Base-by-base conservation (phyloP, 768 basidiomycete genomes). In the Tremella yokohamensis region DNA sequence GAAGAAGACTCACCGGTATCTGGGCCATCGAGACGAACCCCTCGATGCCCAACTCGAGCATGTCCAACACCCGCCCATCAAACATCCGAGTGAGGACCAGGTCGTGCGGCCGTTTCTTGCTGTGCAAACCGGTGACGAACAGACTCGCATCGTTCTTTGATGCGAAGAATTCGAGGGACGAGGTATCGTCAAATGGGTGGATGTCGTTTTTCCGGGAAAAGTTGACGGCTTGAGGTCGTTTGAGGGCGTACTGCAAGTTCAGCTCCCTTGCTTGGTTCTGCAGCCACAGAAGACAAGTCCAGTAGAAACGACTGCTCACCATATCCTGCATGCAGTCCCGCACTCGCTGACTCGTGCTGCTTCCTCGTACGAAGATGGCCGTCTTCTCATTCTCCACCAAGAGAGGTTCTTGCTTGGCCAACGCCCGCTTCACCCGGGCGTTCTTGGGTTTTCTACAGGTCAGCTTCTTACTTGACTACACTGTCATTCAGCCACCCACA, bases 171-270 rank as follows among this genome's bases (percentile, higher is more conserved):
- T 89, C 90, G 29, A 99, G 80, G 1, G 90, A 90, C 2, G 85
- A 78, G 19, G 82, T 72, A 57, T 88, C 82, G 66, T 98, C 94
- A 72, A 99, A 98, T 3, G 96, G 96, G 40, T 87, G 86, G 11
- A 98, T 83, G 22, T 78, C 74, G 74, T 98, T 98, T 78, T 96
- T 94, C 76, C 93, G 96, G 47, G 87, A 88, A 79, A 98, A 99
- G 12, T 90, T 84, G 60, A 98, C 87, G 0, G 86, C 86, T 69
- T 94, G 65, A 0, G 96, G 94, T 57, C 88, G 87, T 77, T 98
- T 98, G 60, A 98, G 82, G 2, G 89, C 85, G 86, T 93, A 92
- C 93, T 96, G 66, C 54, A 16, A 26, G 1, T 26, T 63, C 39
- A 52, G 51, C 29, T 19, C 19, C 16, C 9, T 20, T 16, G 6